Percentiles rank a stretch among this genome's conserved stretches.
Evolutionary conservation across 1,284 basidiomycete species (phyloP).

Genomic region (Ustilago tritici): DNA sequence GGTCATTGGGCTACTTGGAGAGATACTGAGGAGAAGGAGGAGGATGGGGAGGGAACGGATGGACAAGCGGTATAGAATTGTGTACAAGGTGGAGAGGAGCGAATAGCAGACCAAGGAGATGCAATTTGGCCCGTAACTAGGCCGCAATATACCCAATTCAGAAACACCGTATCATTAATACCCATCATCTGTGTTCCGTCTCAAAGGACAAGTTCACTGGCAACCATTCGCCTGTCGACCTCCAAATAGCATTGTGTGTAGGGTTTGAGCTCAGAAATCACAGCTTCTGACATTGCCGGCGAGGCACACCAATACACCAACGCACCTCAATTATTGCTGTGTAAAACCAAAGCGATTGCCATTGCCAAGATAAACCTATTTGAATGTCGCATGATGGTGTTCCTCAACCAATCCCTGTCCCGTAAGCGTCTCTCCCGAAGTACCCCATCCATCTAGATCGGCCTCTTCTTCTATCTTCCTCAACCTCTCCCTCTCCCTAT

Average conservation of each 20-base stretch:
- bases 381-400: conserved; percentile 20
- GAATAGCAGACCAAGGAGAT: neutral
- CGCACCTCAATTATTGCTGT: neutral
- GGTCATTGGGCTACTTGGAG: conserved; percentile 66
- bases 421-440: conserved; percentile 37
- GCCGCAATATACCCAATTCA: conserved; percentile 7
- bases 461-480: conserved; percentile 57
- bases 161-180: no score
- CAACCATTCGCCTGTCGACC: no score
- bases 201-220: no score
- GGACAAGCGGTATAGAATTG: neutral
- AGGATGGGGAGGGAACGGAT: neutral
- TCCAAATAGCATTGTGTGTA: no score
- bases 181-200: no score
- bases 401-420: conserved; percentile 47
- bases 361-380: neutral
- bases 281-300: no score
- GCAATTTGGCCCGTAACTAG: neutral
- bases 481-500: conserved; percentile 35
- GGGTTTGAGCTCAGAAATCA: no score
- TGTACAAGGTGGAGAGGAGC: no score
- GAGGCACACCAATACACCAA: neutral
- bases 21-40: conserved; percentile 27
- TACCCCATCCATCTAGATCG: conserved; percentile 52
- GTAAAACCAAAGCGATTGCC: neutral